Evolutionary conservation across 106 monocot species (phyloP), one percentile per base, ranked within the genome.

Genomic region (Dioscorea zingiberensis): DNA sequence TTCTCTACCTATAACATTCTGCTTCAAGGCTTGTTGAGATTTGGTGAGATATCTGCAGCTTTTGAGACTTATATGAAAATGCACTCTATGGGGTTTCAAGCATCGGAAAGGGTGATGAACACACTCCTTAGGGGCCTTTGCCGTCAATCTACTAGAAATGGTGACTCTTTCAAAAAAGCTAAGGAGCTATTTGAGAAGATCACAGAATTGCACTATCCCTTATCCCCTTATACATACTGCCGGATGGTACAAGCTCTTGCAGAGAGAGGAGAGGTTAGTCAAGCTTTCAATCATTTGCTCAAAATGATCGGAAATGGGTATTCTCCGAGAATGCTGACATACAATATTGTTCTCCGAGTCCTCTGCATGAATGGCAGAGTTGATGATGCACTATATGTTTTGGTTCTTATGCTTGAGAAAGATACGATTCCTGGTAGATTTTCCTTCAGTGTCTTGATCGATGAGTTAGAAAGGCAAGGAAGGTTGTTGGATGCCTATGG

Each of bases 211-310:
- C 74, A 64, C 3, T 63, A 48, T 57, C 27, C 27, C 8, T 59
- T 72, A 54, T 73, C 87, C 12, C 77, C 87, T 53, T 95, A 85
- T 71, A 95, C 94, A 9, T 87, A 75, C 63, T 87, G 78, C 67
- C 73, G 87, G 58, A 74, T 91, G 76, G 69, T 91, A 56, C 80
- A 90, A 71, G 87, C 94, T 55, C 76, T 91, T 67, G 87, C 85
- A 68, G 70, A 66, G 38, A 71, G 83, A 55, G 85, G 87, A 58
- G 76, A 82, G 47, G 38, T 83, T 46, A 76, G 76, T 24, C 23
- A 65, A 56, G 94, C 94, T 23, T 23, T 85, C 26, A 3, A 29
- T 30, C 54, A 74, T 65, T 77, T 95, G 63, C 27, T 73, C 60
- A 73, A 87, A 32, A 91, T 91, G 91, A 71, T 83, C 22, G 73